A percentile compares a stretch with the other conserved stretches of the same genome.
Evolutionary conservation across 495 filamentous ascomycete species (phyloP).

Genomic region (Hyaloscypha bicolor): DNA sequence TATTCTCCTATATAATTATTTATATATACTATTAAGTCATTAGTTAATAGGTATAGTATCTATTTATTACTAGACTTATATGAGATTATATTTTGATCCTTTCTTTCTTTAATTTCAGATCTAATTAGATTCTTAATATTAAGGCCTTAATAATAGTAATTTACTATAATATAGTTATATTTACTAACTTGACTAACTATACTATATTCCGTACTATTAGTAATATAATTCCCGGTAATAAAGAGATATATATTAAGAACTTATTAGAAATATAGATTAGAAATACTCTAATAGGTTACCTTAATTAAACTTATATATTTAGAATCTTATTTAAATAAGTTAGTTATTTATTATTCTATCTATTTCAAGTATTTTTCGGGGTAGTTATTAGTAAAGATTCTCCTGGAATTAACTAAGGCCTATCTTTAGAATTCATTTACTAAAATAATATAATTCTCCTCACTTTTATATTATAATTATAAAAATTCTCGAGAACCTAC

Average conservation of each 20-base stretch:
- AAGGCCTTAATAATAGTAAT: neutral
- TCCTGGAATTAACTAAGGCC: too few relatives aligned
- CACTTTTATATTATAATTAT: too few relatives aligned
- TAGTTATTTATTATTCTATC: neutral
- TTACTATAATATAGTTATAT: neutral
- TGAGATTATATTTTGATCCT: too few relatives aligned
- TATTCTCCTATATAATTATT: neutral
- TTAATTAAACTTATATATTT: neutral
- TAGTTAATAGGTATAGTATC: neutral
- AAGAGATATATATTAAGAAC: neutral
- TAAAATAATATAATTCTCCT: too few relatives aligned
- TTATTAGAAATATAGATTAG: neutral
- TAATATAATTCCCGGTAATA: conserved; percentile 1
- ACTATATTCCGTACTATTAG: neutral
- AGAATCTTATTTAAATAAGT: neutral
- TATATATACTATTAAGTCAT: too few relatives aligned
- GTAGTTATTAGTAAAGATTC: neutral
- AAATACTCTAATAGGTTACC: neutral
- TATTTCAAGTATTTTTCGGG: neutral
- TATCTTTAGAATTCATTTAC: too few relatives aligned
- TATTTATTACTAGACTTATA: too few relatives aligned
- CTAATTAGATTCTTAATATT: conserved; percentile 1
- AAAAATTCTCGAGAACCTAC: too few relatives aligned
- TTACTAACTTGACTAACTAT: neutral
- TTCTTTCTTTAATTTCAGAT: too few relatives aligned